Base-by-base conservation (phyloP, 164 flowering plant species). In the Litsea cubeba region DNA sequence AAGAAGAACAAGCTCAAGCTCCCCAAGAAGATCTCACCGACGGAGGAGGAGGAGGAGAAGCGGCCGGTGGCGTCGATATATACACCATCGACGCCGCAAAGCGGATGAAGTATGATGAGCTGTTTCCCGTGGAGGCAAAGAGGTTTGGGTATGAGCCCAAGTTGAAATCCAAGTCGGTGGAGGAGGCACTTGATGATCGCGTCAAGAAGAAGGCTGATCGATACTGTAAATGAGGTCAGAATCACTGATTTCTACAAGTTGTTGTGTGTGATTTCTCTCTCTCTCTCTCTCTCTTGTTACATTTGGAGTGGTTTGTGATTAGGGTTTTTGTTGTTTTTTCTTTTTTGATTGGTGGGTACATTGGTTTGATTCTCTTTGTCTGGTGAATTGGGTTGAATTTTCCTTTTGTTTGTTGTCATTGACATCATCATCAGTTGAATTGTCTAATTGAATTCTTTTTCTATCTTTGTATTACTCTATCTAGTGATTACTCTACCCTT, bases 181-280 rank as follows among this genome's bases (percentile, higher is more conserved):
- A 92, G 74, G 85, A 87, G 0, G 98, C 97, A 32, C 91, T 95
- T 46, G 95, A 95, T 62, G 97, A 95, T 69, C 91, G 98, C 14
- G 96, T 93, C 20, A 95, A 91, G 91, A 95, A 95, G 90, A 95
- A 93, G 79, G 98, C 98, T 12, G 98, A 93, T 80, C 95, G 98
- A 20, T 95, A 95, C 80, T 95, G 98, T 79, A 95, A 95, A 87
- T 95, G 72, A 81, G 69, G 69, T 65, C 40, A 65, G 69, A 65
- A 54, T 15, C 17, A 15, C 20, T 12, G 60, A 17, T 14, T 54
- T 40, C 46, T 40, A 3, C 11, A 40, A 5, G 60, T 15, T 54
- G 0, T 14, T 54, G 5, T 20, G n/a, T 17, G 60, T 14, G 60
- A 17, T 54, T 54, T 54, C 20, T 12, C n/a, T 18, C 60, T n/a